Conservation (phyloP, 2,329 filamentous ascomycete genomes). For the Diaporthe australafricana region DNA sequence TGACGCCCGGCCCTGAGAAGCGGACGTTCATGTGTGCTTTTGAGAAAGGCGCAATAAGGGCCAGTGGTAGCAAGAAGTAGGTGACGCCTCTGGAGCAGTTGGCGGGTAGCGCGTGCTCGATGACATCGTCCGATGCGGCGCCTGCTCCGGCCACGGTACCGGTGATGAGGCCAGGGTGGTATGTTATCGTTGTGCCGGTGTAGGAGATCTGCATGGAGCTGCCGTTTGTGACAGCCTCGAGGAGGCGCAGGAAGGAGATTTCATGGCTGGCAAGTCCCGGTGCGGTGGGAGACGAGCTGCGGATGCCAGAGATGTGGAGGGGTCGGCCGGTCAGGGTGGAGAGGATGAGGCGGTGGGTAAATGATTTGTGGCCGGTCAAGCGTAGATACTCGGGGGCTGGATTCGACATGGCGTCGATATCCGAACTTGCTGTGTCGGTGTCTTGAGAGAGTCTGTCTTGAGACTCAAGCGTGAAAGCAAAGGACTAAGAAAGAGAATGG, state of each 20-base stretch:
- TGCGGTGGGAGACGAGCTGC: constrained; percentile 84
- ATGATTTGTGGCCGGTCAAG: constrained; percentile 86
- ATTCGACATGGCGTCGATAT: constrained; percentile 54
- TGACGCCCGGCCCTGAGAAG: constrained; percentile 90
- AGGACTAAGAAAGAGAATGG: constrained; percentile 7
- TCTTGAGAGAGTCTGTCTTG: neutral
- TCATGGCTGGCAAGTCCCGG: constrained; percentile 93
- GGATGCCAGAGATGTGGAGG: constrained; percentile 93
- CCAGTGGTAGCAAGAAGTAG: constrained; percentile 92
- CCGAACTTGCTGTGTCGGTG: neutral
- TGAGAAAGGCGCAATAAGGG: constrained; percentile 90
- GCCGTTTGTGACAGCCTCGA: constrained; percentile 96
- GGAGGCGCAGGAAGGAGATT: constrained; percentile 92
- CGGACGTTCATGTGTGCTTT: constrained; percentile 92
- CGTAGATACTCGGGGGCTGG: constrained; percentile 69
- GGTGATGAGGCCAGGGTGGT: constrained; percentile 91
- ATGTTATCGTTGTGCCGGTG: constrained; percentile 92
- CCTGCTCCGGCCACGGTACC: constrained; percentile 83
- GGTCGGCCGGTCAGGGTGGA: constrained; percentile 91
- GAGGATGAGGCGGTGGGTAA: constrained; percentile 86
- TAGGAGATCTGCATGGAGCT: constrained; percentile 95
- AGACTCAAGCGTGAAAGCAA: constrained; percentile 1
- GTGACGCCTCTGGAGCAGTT: constrained; percentile 84
- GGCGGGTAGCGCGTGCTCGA: constrained; percentile 83
- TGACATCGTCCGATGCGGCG: constrained; percentile 76